These are phyloP conservation scores for Tylopilus vinaceipallidus DNA, from an alignment of 768 basidiomycete genomes.

Conservation along the genomic window DNA sequence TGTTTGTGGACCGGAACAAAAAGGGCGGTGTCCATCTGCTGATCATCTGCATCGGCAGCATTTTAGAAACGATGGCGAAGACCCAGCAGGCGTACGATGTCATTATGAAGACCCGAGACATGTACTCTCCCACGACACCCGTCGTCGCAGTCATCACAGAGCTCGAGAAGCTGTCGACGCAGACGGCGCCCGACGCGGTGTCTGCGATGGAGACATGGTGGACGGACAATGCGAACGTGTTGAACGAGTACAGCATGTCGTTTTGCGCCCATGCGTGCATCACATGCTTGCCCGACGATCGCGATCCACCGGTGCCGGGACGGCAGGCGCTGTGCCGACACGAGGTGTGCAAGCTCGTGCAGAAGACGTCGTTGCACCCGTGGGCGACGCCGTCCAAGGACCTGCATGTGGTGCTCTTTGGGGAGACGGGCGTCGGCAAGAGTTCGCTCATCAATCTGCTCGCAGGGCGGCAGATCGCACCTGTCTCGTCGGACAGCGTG, in stretches of 20 bases:
- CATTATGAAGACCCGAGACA: constrained; percentile 14
- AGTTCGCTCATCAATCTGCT: constrained; percentile 40
- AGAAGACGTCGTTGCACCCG: constrained; percentile 18
- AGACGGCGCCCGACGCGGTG: not conserved
- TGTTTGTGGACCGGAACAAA: no score
- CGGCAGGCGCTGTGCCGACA: constrained; percentile 22
- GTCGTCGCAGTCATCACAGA: constrained; percentile 20
- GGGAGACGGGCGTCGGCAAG: constrained; percentile 37
- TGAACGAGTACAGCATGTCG: constrained; percentile 9
- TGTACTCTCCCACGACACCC: constrained; percentile 11
- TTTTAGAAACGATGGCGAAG: constrained; percentile 15
- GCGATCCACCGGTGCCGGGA: constrained; percentile 10
- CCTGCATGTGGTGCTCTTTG: constrained; percentile 39
- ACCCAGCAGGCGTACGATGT: constrained; percentile 18
- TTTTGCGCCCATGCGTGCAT: constrained; percentile 23
- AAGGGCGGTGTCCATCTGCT: constrained; percentile 23
- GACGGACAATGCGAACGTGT: constrained; percentile 7
- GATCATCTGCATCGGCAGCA: constrained; percentile 17
- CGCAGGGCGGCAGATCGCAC: constrained; percentile 27
- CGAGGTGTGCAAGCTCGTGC: constrained; percentile 22
- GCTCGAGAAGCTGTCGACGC: constrained; percentile 17
- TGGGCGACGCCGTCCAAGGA: constrained; percentile 14
- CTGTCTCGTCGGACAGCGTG: constrained; percentile 25
- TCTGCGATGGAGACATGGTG: constrained; percentile 23
- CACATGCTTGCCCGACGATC: constrained; percentile 21